Percentiles rank a stretch among this genome's conserved stretches.
Evolutionary conservation across 805 yeast genomes (phyloP).

Genomic region (Hagleromyces aurorensis): DNA sequence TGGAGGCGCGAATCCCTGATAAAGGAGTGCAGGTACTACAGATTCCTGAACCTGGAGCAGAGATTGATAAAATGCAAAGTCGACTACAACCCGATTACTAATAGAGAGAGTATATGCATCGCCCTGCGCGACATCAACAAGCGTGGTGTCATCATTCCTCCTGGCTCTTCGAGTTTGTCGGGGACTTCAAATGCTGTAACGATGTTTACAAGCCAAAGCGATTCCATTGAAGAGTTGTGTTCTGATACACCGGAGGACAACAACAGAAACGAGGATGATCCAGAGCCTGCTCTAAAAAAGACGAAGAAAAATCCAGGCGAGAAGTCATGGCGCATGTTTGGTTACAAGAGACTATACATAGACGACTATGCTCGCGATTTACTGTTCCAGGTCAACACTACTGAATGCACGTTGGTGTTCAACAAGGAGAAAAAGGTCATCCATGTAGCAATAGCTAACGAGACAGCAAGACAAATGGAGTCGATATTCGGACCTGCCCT

Average conservation of each 20-base stretch:
- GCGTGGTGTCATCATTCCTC: constrained; percentile 28
- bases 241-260: constrained; percentile 1
- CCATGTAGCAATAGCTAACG: constrained; percentile 17
- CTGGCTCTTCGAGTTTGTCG: background rate
- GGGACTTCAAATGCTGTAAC: background rate
- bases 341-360: constrained; percentile 41
- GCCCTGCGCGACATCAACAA: constrained; percentile 39
- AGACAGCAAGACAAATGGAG: constrained; percentile 13
- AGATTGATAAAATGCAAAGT: constrained; percentile 47
- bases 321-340: constrained; percentile 14
- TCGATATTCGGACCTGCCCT: constrained; percentile 10
- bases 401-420: constrained; percentile 26
- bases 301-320: constrained; percentile 3
- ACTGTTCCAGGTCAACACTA: constrained; percentile 35
- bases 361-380: constrained; percentile 36
- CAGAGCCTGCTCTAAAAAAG: constrained; percentile 14
- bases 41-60: constrained; percentile 71
- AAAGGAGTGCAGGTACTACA: constrained; percentile 68
- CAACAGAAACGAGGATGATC: constrained; percentile 1
- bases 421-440: constrained; percentile 24
- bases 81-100: constrained; percentile 42
- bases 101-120: constrained; percentile 50
- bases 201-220: background rate
- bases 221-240: background rate
- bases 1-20: constrained; percentile 49